Evolutionary conservation across 441 rosid genomes (phyloP), one percentile per base, ranked within the genome.

Genomic region (Erysimum cheiri): DNA sequence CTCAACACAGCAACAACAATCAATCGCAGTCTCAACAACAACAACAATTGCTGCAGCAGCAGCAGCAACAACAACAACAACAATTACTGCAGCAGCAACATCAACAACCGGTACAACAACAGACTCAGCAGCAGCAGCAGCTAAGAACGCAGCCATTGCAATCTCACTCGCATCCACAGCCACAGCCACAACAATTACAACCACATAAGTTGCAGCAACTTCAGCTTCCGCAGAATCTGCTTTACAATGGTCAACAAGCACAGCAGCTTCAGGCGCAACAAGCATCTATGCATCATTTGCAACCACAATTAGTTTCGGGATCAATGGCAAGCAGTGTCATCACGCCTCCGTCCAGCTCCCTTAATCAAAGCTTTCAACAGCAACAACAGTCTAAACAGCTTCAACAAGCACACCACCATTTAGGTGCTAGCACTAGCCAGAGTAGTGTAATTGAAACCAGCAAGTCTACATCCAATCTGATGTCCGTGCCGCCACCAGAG

Each of bases 401-500:
- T 29, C 80, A 63, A 24, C 83, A 80, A 35, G 84, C 80, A 47
- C 91, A 87, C 62, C 36, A 37, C 52, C 67, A 64, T 19, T 26
- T 64, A 70, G 71, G 77, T 78, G 56, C 73, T 83, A 77, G 87
- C 84, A 64, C 64, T 83, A 49, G 63, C 87, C 76, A 77, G 87
- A 71, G 82, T 81, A 72, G 49, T 71, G 54, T 60, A 60, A 60
- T 44, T 54, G 73, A 71, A 60, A 60, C 69, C 77, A 52, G 43
- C 73, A 77, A 85, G 82, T 69, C 67, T 70, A 80, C 91, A 44
- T 78, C 83, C 78, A 91, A 76, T 65, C 35, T 80, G 60, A 79
- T 87, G 39, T 80, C 96, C n/a, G 77, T 85, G 46, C 80, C 90
- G 1, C 91, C 89, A 4, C 95, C 85, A 79, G 99, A 92, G 39